Evolutionary conservation across 495 filamentous ascomycete genomes (phyloP), one percentile per base, ranked within the genome.

Genomic region (Podospora fimiseda): DNA sequence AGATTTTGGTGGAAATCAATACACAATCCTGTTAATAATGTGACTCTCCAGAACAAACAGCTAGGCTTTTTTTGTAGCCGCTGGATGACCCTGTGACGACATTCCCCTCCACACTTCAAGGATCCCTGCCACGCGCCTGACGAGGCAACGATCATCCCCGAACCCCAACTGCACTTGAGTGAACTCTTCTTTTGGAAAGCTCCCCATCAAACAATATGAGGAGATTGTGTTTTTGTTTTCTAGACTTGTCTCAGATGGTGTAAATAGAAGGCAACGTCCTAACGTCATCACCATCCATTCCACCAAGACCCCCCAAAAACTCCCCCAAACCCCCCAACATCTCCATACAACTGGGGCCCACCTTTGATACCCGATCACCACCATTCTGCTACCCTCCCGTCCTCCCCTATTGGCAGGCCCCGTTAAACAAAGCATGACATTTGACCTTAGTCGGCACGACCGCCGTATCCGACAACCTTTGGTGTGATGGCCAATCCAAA

Each of bases 401-500:
- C 20, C 18, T 1, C 18, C 20, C 23, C 46, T 16, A 43, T n/a
- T 2, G 20, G 15, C 2, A 15, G 9, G 19, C 21, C 15, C 19
- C 11, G 22, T 15, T 14, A 14, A n/a, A 23, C 33, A 45, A 54
- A 59, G 51, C 51, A 59, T 59, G 56, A 24, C n/a, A n/a, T 22
- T 46, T 48, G 48, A 43, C 19, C 23, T 23, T 14, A 21, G 15
- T 40, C 39, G 48, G 4, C 19, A 36, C 11, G 43, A 45, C 48
- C 22, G 42, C 44, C 23, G 33, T 20, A 14, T 47, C 50, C 13
- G 8, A 30, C 36, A 33, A 30, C 16, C 21, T 9, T 33, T 46
- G 52, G 36, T 27, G 40, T 44, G 22, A 67, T 65, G 62, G 54
- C 62, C n/a, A 55, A 53, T 44, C 38, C 58, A 43, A 62, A 54